Percentiles rank a stretch among this genome's conserved stretches.
These are phyloP conservation scores for Microstegium vimineum DNA, from an alignment of 176 grass and related monocot genomes.

Conservation along the genomic window DNA sequence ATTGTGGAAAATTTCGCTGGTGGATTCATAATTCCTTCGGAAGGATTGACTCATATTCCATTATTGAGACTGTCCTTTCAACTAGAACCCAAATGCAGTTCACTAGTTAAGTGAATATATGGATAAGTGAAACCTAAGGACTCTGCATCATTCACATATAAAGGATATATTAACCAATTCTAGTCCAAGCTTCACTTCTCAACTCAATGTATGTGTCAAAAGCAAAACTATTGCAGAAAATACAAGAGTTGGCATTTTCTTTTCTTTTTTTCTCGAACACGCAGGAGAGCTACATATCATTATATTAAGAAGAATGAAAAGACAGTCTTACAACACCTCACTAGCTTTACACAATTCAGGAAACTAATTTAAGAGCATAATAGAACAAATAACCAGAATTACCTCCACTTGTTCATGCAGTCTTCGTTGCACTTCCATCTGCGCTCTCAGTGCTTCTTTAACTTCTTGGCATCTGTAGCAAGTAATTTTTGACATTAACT, in stretches of 20 bases:
- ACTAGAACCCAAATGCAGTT: background rate
- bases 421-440: conserved; percentile 97
- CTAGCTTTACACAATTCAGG: background rate
- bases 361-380: background rate
- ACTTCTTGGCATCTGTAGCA: conserved; percentile 62
- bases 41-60: background rate
- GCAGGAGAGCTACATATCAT: too few relatives aligned
- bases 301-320: too few relatives aligned
- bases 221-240: background rate
- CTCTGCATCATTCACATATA: background rate
- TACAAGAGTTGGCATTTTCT: conserved; percentile 12
- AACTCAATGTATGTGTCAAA: background rate
- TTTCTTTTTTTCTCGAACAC: too few relatives aligned
- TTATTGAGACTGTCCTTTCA: background rate
- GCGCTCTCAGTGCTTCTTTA: conserved; percentile 75
- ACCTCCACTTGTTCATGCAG: conserved; percentile 99
- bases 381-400: conserved; percentile 10
- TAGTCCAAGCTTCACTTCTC: background rate
- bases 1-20: background rate
- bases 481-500: conserved; percentile 13
- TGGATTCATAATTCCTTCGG: background rate
- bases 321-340: too few relatives aligned
- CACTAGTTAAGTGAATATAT: background rate
- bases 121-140: background rate
- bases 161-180: background rate